Conservation (phyloP, 805 yeast species). For the Ogataea zsoltii region DNA sequence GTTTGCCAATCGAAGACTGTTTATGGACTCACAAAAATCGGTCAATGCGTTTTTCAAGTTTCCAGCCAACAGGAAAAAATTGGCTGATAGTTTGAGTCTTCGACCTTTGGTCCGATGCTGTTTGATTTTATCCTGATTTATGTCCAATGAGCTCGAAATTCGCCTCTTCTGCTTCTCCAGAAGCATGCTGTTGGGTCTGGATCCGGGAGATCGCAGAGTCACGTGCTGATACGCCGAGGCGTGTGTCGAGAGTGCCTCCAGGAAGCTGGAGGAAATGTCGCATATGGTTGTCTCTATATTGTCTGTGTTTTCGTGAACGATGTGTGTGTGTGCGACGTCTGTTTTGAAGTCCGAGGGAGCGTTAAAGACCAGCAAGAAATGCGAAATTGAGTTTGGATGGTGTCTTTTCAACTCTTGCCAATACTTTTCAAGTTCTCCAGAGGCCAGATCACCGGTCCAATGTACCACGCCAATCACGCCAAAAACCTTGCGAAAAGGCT, state of each 20-base stretch:
- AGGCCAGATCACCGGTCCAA: constrained; percentile 29
- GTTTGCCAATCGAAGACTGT: constrained; percentile 54
- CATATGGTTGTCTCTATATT: constrained; percentile 67
- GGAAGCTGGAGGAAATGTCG: constrained; percentile 65
- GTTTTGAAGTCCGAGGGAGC: constrained; percentile 33
- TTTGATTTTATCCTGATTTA: constrained; percentile 36
- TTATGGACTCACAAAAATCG: constrained; percentile 73
- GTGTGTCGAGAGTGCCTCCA: constrained; percentile 63
- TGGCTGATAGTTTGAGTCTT: constrained; percentile 72
- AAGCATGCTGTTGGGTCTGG: constrained; percentile 10
- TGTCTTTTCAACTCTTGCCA: constrained; percentile 42
- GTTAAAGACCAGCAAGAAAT: constrained; percentile 55
- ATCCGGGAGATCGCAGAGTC: constrained; percentile 82
- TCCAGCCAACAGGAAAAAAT: constrained; percentile 79
- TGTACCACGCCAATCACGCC: constrained; percentile 51
- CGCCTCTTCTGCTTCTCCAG: constrained; percentile 28
- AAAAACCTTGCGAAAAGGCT: constrained; percentile 81
- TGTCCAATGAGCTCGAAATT: constrained; percentile 33
- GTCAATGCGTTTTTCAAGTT: constrained; percentile 67
- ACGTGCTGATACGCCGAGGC: constrained; percentile 77
- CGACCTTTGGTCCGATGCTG: constrained; percentile 62
- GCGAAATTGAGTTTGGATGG: constrained; percentile 56
- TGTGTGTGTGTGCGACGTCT: constrained; percentile 11
- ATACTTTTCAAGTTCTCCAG: constrained; percentile 24
- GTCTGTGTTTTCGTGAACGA: constrained; percentile 19